Base-by-base conservation (phyloP, 441 rosid species). In the Geranium incanum region DNA sequence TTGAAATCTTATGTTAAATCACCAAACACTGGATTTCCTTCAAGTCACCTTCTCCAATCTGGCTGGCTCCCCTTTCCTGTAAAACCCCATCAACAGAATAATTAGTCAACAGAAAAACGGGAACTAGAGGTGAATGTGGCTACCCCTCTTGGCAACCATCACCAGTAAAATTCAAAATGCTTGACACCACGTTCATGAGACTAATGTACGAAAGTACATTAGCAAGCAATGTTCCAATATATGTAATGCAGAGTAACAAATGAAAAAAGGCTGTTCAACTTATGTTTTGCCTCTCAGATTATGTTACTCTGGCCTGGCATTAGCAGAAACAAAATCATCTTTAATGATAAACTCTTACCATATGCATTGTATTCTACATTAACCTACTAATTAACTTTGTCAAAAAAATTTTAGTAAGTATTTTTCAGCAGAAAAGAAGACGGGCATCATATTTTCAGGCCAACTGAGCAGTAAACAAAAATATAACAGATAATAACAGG, bases 31-130 rank as follows among this genome's bases (percentile, higher is more conserved):
- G 19, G 8, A 6, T 12, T 70, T 45, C 73, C 55, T 36, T 65
- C 45, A 59, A 5, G 66, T 87, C 82, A 93, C 78, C 96, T 88
- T 80, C 78, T 87, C 84, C 95, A 86, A 76, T 89, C 96, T 23
- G 74, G 86, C 6, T 79, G 88, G 23, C 78, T 73, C 45, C 81
- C 81, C 82, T 86, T 91, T 21, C 74, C 98, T 93, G 93, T 80
- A 81, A 83, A 82, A 78, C 15, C 60, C 15, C 60, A 72, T 70
- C 57, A 79, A 70, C 19, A 66, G 65, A 37, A 19, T 3, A 11
- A 13, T 16, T 12, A 13, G 36, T 41, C 64, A 55, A 28, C 15
- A 8, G 18, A 62, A 9, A 36, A 19, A 13, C 9, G 18, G 6
- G n/a, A 19, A 28, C 4, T 1, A 33, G 8, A 1, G 2, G n/a